Base-by-base conservation (phyloP, 1,284 basidiomycete genomes). In the Ceratobasidium sp. region DNA sequence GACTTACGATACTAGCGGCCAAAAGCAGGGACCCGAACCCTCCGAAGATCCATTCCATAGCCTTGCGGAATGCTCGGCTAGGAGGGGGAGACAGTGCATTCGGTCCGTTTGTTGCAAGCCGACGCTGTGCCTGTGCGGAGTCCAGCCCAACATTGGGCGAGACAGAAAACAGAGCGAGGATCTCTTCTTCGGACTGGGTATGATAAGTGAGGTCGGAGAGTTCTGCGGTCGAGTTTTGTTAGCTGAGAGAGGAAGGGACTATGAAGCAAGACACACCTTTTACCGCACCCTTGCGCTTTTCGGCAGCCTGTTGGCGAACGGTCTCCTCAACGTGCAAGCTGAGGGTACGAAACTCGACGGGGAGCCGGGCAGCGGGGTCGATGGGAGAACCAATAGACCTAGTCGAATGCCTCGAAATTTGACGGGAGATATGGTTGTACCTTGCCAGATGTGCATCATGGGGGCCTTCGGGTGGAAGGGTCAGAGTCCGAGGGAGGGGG, bases 11-110 rank as follows among this genome's bases (percentile, higher is more conserved):
- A 33, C 84, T 82, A 57, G 88, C 90, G 33, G 85, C 85, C 67
- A 91, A 84, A 30, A 93, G 85, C 33, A 92, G 84, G 59, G 87
- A 87, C 0, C 91, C 91, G 79, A 91, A 90, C 0, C 88, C 88
- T 46, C 87, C 86, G 73, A 88, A 86, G 27, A 87, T 79, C 82
- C 87, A 88, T 41, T 82, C 81, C 65, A 87, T 79, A 81, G 86
- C 82, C 83, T 87, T 87, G 33, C 81, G 79, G 67, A 85, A 79
- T 54, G 82, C 80, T 65, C 83, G 83, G 57, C 80, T 83, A 23
- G 84, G 84, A 27, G 84, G 85, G 12, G 86, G 85, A 23, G 83
- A 83, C 55, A 87, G 83, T 44, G 82, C 79, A 80, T 88, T 88
- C 20, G 81, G 82, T 14, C 87, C 87, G 79, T 86, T 83, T 73